Base-by-base conservation (phyloP, 179 eudicot species). In the Sideroxylon spinosum region DNA sequence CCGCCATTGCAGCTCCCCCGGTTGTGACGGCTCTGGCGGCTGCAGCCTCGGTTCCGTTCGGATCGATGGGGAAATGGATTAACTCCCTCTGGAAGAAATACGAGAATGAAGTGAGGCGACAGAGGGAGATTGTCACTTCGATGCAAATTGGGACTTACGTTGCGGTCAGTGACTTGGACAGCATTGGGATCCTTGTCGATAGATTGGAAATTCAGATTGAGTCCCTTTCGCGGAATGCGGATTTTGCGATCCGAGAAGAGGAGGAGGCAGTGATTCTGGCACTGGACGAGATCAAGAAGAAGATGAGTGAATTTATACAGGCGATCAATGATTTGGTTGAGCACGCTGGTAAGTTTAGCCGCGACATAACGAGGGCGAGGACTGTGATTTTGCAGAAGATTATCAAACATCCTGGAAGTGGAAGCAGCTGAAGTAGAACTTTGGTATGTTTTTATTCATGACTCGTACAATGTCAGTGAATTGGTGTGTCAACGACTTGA, bases 61-160 rank as follows among this genome's bases (percentile, higher is more conserved):
- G 84, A 3, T 61, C 74, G 13, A 68, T 84, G 76, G 86, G 86
- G 25, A 78, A 78, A 10, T 84, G 86, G 86, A 8, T 84, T n/a
- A 66, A 75, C 46, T 84, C 86, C 12, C 55, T 81, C 1, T 84
- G 84, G 84, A 75, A 71, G 25, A 81, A 81, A 68, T 81, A 81
- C 44, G 79, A 69, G 71, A 78, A 74, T 2, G 84, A 75, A 26
- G 37, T 84, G 32, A 78, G 48, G 68, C 72, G 67, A 11, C 77
- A 84, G 73, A 48, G 49, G 46, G 77, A 78, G 48, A 25, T 84
- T 22, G 29, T 81, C 16, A 59, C 56, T 29, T 28, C 57, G 17
- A 78, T 81, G 78, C 71, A 75, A 12, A 69, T 71, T 50, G 72
- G 68, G 60, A 81, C 80, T 28, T 77, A 55, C 37, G 46, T 76